phyloP scores from a whole-genome alignment of 2,329 filamentous ascomycete genomes.

The Fusarium secorum region DNA sequence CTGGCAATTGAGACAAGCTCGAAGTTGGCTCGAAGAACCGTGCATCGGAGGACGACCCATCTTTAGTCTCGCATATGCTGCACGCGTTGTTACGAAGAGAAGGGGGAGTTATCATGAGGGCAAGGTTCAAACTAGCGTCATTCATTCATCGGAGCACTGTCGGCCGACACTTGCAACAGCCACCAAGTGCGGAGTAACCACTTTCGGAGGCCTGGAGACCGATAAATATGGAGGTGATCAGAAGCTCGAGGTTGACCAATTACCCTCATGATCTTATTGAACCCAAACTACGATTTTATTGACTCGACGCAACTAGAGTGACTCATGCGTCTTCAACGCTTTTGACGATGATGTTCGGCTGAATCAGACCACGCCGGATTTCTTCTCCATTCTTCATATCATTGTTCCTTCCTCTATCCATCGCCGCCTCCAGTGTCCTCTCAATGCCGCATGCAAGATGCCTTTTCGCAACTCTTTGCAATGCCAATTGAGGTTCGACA shows the following conservation, averaged over 20 bases:
- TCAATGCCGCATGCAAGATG: background rate
- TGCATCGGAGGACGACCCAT: background rate
- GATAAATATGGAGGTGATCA: background rate
- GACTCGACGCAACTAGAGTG: rapidly evolving
- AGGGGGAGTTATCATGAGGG: background rate
- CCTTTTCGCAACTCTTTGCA: background rate
- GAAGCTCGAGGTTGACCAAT: background rate
- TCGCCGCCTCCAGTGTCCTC: background rate
- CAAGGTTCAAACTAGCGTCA: background rate
- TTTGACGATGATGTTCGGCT: background rate
- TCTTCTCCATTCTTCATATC: background rate
- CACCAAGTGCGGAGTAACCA: background rate
- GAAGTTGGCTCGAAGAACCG: background rate
- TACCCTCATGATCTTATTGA: background rate
- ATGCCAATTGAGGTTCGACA: background rate
- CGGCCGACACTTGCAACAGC: background rate
- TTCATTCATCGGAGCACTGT: background rate
- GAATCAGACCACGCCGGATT: background rate
- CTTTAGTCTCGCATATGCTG: background rate
- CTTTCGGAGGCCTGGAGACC: background rate
- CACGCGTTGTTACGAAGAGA: background rate
- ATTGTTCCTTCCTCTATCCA: background rate
- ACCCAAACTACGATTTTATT: rapidly evolving
- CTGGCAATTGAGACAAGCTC: background rate
- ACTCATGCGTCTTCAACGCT: background rate